phyloP scores from a whole-genome alignment of 2,329 filamentous ascomycete species.

The Cercospora sp. region DNA sequence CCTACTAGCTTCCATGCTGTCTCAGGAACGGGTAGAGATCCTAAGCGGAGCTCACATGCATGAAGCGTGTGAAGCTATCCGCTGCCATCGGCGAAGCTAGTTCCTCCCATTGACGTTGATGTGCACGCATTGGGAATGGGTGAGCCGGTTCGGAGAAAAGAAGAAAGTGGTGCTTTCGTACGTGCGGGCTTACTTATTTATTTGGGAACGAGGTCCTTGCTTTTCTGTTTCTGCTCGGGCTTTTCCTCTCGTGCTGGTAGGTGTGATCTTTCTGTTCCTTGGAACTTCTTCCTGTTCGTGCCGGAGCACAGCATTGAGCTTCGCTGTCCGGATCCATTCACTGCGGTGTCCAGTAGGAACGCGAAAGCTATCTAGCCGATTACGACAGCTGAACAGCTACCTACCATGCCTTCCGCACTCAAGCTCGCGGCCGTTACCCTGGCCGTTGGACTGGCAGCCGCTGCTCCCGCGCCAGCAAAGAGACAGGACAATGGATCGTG shows the following conservation, averaged over 20 bases:
- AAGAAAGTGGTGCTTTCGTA: neutral
- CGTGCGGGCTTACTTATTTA: neutral
- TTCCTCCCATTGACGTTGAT: neutral
- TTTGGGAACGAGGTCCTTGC: neutral
- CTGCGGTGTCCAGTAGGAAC: neutral
- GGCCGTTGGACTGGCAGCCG: slow-evolving; percentile 13
- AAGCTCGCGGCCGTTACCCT: slow-evolving; percentile 10
- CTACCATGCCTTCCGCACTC: slow-evolving; percentile 4
- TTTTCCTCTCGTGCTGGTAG: neutral
- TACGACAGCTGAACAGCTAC: neutral
- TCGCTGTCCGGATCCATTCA: neutral
- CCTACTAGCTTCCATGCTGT: neutral
- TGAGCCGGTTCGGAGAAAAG: neutral
- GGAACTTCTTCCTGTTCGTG: neutral
- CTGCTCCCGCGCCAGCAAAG: slow-evolving; percentile 12
- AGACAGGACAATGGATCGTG: slow-evolving; percentile 4
- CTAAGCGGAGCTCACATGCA: neutral
- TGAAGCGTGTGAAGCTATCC: neutral
- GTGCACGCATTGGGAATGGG: neutral
- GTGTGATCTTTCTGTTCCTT: neutral
- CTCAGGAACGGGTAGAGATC: neutral
- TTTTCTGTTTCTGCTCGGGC: neutral
- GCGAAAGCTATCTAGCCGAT: neutral
- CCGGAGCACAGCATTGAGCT: neutral
- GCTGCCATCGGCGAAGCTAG: neutral